Base-by-base conservation (phyloP, 768 basidiomycete species). In the Rhizopogon sp. region DNA sequence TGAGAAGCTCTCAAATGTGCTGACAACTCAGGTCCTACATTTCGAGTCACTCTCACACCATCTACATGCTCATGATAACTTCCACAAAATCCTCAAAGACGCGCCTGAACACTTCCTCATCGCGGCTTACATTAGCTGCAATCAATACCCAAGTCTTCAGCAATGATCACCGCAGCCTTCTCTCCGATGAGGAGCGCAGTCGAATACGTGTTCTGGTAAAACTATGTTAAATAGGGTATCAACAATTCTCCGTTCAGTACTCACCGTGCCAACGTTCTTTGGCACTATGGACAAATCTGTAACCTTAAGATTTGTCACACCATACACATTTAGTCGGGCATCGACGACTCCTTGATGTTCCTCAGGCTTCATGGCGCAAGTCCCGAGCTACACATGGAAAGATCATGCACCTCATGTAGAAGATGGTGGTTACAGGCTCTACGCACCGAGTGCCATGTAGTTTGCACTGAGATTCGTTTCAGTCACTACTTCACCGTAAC, bases 361-460 rank as follows among this genome's bases (percentile, higher is more conserved):
- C 17, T 77, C 75, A 1, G 82, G 75, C 63, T 83, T 85, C 85
- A 87, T 87, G 0, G 83, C 78, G 54, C 84, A 86, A 0, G 84
- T 87, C 42, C 84, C 84, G 13, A 83, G 72, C 83, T 84, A 50
- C 5, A 43, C 1, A 33, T 28, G 37, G 5, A 47, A 16, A 17
- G 14, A 13, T 8, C 54, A 22, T 40, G 53, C 6, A 53, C 11
- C 33, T 31, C 37, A 13, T 50, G 13, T 35, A 22, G 20, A 45
- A n/a, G 43, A 50, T 31, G 16, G 9, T 1, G 6, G 37, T 40
- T 22, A 31, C 6, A 0, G n/a, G 8, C 14, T 45, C n/a, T 37
- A 50, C 54, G 39, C 58, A 73, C 72, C 51, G 70, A 70, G 52
- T 72, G 72, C 60, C 70, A 70, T 5, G 69, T 63, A 17, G 68